phyloP scores from a whole-genome alignment of 371 early-diverging fungal genomes.

The Mortierella polycephala region DNA sequence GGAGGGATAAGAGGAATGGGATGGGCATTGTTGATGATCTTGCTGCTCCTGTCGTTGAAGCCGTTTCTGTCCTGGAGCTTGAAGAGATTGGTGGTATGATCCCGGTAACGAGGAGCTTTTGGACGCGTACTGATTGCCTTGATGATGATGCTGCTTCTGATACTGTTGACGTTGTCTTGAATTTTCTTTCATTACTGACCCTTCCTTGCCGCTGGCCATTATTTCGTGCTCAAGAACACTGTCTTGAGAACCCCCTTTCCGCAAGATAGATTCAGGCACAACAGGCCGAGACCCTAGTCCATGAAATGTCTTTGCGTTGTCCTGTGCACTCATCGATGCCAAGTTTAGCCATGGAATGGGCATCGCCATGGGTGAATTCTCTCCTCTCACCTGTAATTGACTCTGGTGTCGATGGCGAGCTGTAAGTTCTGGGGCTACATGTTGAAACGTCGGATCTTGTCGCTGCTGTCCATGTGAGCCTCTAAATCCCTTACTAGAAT shows the following conservation, averaged over 20 bases:
- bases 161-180: neutral
- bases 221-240: neutral
- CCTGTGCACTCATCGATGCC: constrained; percentile 16
- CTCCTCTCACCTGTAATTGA: constrained; percentile 14
- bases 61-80: too few relatives aligned
- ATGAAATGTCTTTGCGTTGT: constrained; percentile 39
- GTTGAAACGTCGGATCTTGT: neutral
- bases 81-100: too few relatives aligned
- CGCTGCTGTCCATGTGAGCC: neutral
- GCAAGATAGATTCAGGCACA: neutral
- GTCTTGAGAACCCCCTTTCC: neutral
- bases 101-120: too few relatives aligned
- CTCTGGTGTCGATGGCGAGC: constrained; percentile 26
- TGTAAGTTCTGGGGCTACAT: constrained; percentile 4
- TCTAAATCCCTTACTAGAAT: neutral
- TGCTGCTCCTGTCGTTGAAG: too few relatives aligned
- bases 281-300: constrained; percentile 15
- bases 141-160: too few relatives aligned
- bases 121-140: too few relatives aligned
- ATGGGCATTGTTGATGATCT: too few relatives aligned
- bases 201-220: too few relatives aligned
- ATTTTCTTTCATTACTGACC: too few relatives aligned
- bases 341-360: constrained; percentile 31
- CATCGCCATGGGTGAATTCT: neutral
- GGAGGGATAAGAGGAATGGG: too few relatives aligned